phyloP scores from a whole-genome alignment of 345 rosid genomes.

The Populus deltoides region DNA sequence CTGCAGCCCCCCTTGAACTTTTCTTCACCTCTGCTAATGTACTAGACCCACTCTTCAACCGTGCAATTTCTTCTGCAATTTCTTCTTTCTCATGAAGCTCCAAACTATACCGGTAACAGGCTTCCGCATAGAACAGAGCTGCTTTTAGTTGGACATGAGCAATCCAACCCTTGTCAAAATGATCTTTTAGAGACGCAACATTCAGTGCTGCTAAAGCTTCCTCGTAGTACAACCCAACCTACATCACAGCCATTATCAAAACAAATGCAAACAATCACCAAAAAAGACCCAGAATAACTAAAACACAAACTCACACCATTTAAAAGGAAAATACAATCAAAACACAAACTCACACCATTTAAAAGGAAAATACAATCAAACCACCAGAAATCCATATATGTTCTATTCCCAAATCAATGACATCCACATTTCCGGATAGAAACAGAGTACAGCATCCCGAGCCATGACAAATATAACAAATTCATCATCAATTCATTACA shows the following conservation, averaged over 20 bases:
- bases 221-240: slow-evolving; percentile 92
- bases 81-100: slow-evolving; percentile 98
- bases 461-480: background rate
- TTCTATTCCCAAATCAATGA: background rate
- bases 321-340: background rate
- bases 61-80: slow-evolving; percentile 87
- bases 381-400: background rate
- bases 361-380: background rate
- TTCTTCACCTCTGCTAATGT: slow-evolving; percentile 77
- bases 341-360: background rate
- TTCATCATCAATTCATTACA: background rate
- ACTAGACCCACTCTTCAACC: slow-evolving; percentile 68
- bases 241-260: slow-evolving; percentile 11
- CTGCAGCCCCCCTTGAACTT: slow-evolving; percentile 73
- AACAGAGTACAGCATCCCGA: background rate
- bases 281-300: background rate
- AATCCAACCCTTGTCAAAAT: slow-evolving; percentile 91
- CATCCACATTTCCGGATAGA: background rate
- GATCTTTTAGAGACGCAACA: slow-evolving; percentile 79
- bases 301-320: background rate
- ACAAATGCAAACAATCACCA: background rate
- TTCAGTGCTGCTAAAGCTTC: slow-evolving; percentile 78
- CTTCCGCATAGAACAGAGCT: slow-evolving; percentile 75
- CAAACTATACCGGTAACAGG: slow-evolving; percentile 75
- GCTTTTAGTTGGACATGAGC: slow-evolving; percentile 92